Base-by-base conservation (phyloP, 2,329 filamentous ascomycete genomes). In the Diaporthe citri region DNA sequence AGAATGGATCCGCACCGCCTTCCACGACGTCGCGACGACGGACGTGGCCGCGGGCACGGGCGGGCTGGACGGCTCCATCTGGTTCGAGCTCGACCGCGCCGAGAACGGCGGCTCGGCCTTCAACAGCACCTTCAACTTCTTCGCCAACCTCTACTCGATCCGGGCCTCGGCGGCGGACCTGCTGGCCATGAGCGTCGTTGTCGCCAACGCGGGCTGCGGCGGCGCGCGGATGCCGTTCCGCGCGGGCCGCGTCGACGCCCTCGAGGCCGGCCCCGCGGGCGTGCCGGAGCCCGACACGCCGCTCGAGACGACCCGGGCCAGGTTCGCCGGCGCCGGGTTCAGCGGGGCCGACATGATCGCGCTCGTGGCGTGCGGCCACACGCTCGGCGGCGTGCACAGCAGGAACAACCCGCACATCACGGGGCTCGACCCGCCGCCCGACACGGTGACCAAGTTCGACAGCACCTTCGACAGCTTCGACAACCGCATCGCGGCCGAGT, bases 321-420 rank as follows among this genome's bases (percentile, higher is more conserved):
- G 78, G 20, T 84, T 84, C 69, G 79, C 78, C 1, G 81, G 78
- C 25, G 79, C 80, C 0, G 83, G 83, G 1, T 83, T 83, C 69
- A 78, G 78, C 25, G 79, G 78, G 10, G 76, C 78, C 31, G 83
- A 84, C 1, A 84, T 84, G 83, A 83, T 83, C 9, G 75, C 80
- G 0, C 75, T 84, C 72, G 82, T 84, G 25, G 82, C 83, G 0
- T 84, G 83, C 41, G 83, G 83, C 0, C 83, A 84, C 64, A 81
- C 81, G 0, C 74, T 84, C 0, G 83, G 83, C 1, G 86, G 87
- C 22, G 86, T 89, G 1, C 87, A 89, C 78, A 81, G 83, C 31
- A 80, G 39, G 25, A 64, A 64, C 59, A 64, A 46, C 34, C 59
- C 59, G 39, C 59, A 64, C 17, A 64, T 64, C 59, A 22, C 17